Evolutionary conservation across 192 early-diverging fungal genomes (phyloP), one percentile per base, ranked within the genome.

Genomic region (Funneliformis mosseae): DNA sequence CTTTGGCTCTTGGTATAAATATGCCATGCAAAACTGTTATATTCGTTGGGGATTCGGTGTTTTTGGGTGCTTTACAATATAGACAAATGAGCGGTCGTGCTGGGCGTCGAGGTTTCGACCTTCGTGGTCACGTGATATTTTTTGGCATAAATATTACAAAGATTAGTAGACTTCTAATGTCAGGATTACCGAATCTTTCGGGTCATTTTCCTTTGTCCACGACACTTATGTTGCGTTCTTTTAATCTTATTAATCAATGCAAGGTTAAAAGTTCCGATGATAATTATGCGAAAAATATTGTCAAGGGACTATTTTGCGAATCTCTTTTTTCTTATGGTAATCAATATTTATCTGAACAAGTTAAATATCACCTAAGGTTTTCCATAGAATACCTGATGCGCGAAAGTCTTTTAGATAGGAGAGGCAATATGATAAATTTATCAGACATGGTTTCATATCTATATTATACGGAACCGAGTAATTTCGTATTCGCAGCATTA

Each of bases 151-250:
- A 83, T 8, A 61, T 78, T 10, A 50, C 79, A 14, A 88, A 88
- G 62, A 84, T 87, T 16, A 80, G 77, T 64, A 78, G 87, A 18
- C 79, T 88, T 28, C n/a, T 88, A 10, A 73, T 77, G 23, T 84
- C 87, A 0, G 69, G 68, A 18, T 76, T 88, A 16, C 86, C 87
- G 18, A 80, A 78, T 25, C 67, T 88, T 4, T 62, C 38, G 12
- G 86, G 87, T 0, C 77, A 83, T 41, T 88, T 88, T 73, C 87
- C 86, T 21, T 60, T 88, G 23, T 80, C 87, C 27, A 87, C 82
- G 8, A 88, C 83, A 0, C 77, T 88, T 23, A 83, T 85, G 3
- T 78, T 87, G 0, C 81, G 87, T 21, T 64, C 78, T 55, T 80
- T 80, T 62, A 70, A 76, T 25, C 76, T 88, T 28, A 48, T 88